Conservation (phyloP, 2,329 filamentous ascomycete species). For the Aphanoascus verrucosus region DNA sequence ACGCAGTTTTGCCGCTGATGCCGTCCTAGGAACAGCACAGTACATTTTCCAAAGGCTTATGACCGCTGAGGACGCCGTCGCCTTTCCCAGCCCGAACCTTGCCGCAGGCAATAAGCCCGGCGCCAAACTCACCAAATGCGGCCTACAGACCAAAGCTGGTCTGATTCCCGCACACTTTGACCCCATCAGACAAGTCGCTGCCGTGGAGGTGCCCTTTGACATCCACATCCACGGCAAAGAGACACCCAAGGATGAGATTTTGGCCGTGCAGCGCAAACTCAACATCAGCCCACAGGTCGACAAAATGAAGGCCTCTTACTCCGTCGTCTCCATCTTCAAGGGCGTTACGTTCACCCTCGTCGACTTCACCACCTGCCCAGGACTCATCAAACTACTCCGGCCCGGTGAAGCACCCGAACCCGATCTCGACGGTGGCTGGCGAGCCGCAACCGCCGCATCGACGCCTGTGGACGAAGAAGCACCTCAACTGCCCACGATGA, state of each 20-base stretch:
- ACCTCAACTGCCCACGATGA: too few species aligned
- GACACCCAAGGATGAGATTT: constrained; percentile 22
- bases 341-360: constrained; percentile 50
- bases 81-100: constrained; percentile 1
- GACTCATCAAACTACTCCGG: constrained; percentile 19
- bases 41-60: constrained; percentile 32
- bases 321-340: constrained; percentile 54
- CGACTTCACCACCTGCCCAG: constrained; percentile 22
- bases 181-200: constrained; percentile 37
- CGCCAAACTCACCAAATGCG: constrained; percentile 10
- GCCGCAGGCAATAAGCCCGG: constrained; percentile 1
- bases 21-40: constrained; percentile 48
- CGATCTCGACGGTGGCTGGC: constrained; percentile 25
- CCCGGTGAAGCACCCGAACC: constrained; percentile 21
- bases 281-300: constrained; percentile 20
- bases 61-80: constrained; percentile 8
- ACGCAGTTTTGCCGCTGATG: constrained; percentile 53
- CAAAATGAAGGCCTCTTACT: constrained; percentile 30
- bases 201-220: constrained; percentile 56
- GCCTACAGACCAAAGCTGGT: constrained; percentile 23
- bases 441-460: not conserved
- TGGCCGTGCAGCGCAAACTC: constrained; percentile 21
- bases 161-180: constrained; percentile 35
- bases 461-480: not conserved
- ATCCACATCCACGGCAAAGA: constrained; percentile 47